Conservation (phyloP, 352 stramenopile species). For the Phytophthora cactorum region DNA sequence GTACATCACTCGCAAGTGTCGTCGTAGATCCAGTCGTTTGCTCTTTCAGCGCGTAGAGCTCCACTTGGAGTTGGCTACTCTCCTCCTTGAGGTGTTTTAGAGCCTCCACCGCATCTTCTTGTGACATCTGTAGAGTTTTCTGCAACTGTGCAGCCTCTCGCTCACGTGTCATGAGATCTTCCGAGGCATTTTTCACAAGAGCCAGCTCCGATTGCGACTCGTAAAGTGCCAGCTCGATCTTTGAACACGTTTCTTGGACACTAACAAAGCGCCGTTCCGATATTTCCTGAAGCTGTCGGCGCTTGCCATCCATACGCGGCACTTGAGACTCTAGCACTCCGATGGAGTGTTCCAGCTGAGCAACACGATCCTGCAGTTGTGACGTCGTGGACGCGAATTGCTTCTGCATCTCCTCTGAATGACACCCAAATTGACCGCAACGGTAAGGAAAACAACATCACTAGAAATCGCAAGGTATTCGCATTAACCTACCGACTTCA, state of each 20-base stretch:
- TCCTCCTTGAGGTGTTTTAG: conserved; percentile 52
- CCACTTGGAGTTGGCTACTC: conserved; percentile 43
- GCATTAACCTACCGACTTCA: conserved; percentile 42
- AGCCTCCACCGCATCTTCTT: conserved; percentile 52
- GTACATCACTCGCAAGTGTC: conserved; percentile 50
- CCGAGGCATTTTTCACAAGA: conserved; percentile 43
- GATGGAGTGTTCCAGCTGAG: conserved; percentile 42
- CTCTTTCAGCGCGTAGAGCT: conserved; percentile 50
- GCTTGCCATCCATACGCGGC: conserved; percentile 46
- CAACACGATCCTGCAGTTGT: conserved; percentile 40
- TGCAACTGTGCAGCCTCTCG: conserved; percentile 47
- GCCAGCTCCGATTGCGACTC: conserved; percentile 56
- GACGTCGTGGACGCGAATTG: conserved; percentile 27
- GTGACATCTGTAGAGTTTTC: conserved; percentile 50
- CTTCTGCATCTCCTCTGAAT: conserved; percentile 44
- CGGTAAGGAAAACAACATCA: neutral
- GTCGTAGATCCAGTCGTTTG: conserved; percentile 33
- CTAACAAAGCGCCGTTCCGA: conserved; percentile 47
- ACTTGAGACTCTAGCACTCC: conserved; percentile 42
- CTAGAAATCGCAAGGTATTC: neutral
- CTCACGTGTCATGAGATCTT: conserved; percentile 56
- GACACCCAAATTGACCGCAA: neutral
- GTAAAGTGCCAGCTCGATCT: conserved; percentile 52
- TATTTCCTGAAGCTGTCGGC: conserved; percentile 44
- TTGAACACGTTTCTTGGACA: conserved; percentile 56